Percentiles rank a stretch among this genome's conserved stretches.
phyloP scores from a whole-genome alignment of 2,329 filamentous ascomycete species.

The Trichoderma cornu-damae region DNA sequence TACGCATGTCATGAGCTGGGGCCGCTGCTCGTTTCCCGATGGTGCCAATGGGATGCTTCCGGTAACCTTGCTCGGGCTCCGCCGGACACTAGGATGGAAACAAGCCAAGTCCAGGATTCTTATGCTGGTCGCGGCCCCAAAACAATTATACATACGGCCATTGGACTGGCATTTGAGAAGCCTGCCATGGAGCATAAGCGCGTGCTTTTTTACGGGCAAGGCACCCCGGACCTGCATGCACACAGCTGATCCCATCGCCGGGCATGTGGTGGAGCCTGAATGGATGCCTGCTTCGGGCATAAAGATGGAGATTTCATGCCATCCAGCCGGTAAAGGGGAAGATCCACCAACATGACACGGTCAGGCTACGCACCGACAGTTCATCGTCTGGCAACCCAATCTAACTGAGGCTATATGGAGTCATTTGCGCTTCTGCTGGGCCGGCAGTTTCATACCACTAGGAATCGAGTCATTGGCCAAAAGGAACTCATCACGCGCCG shows the following conservation, averaged over 20 bases:
- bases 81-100: conserved; percentile 8
- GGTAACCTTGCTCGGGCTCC: conserved; percentile 10
- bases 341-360: conserved; percentile 21
- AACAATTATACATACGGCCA: background rate
- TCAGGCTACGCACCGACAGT: conserved; percentile 20
- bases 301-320: background rate
- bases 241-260: conserved; percentile 15
- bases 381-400: conserved; percentile 2
- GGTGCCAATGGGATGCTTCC: conserved; percentile 11
- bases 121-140: conserved; percentile 5
- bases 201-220: conserved; percentile 10
- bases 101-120: conserved; percentile 7
- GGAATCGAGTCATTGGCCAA: background rate
- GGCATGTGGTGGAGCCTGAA: conserved; percentile 17
- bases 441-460: background rate
- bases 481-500: background rate
- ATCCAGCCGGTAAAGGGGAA: conserved; percentile 13
- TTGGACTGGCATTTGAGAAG: conserved; percentile 2
- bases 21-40: background rate
- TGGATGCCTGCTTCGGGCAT: conserved; percentile 15
- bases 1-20: conserved; percentile 4
- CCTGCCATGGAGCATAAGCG: conserved; percentile 3
- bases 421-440: conserved; percentile 11
- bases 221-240: conserved; percentile 15
- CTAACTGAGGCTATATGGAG: conserved; percentile 1